These are phyloP conservation scores for Albophoma yamanashiensis DNA, from an alignment of 2,329 filamentous ascomycete genomes.

Conservation along the genomic window DNA sequence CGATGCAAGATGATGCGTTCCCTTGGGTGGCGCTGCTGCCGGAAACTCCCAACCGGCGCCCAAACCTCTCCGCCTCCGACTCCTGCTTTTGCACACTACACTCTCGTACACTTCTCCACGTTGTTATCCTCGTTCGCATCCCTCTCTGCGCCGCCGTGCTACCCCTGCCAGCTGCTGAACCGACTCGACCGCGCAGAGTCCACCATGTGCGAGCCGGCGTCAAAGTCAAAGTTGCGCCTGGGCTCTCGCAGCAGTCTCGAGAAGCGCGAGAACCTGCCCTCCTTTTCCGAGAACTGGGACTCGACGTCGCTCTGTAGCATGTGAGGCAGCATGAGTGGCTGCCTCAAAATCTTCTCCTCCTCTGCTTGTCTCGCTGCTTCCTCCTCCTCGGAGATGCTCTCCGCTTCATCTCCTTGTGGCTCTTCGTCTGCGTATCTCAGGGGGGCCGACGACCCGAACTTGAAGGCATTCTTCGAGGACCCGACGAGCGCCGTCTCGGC, in stretches of 20 bases:
- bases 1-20: not conserved
- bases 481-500: constrained; percentile 5
- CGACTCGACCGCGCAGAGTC: not conserved
- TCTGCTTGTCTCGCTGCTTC: not conserved
- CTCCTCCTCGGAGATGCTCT: not conserved
- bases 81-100: not conserved
- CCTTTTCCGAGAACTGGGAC: not conserved
- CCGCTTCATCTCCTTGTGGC: constrained; percentile 5
- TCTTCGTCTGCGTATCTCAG: constrained; percentile 10
- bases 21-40: not conserved
- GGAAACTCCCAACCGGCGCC: not conserved
- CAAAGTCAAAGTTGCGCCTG: not conserved
- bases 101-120: too few species aligned
- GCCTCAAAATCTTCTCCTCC: not conserved
- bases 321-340: not conserved
- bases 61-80: not conserved
- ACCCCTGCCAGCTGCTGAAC: not conserved
- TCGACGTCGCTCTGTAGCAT: not conserved
- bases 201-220: not conserved
- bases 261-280: not conserved
- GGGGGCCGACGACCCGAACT: constrained; percentile 9
- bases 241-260: not conserved
- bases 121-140: too few species aligned
- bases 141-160: not conserved
- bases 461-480: constrained; percentile 7